Percentiles rank a stretch among this genome's conserved stretches.
Conservation (phyloP, 306 rosid genomes). For the Sindora glabra region DNA sequence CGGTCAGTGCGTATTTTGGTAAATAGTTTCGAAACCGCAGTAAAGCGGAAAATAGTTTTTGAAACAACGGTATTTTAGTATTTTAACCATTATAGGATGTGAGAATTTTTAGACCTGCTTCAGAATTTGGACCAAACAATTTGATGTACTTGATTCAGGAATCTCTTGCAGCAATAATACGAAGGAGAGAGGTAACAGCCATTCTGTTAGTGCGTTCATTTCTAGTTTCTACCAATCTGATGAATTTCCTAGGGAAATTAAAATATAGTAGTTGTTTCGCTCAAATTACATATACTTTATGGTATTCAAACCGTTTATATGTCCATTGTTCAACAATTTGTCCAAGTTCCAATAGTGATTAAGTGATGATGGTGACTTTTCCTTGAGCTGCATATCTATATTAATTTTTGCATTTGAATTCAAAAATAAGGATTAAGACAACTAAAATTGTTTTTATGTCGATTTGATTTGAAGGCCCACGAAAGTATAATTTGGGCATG, state of each 20-base stretch:
- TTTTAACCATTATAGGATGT: too few species aligned
- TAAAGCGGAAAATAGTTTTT: too few species aligned
- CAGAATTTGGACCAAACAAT: too few species aligned
- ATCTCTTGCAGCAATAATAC: too few species aligned
- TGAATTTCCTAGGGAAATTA: not conserved
- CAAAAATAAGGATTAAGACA: slow-evolving; percentile 21
- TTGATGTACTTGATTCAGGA: too few species aligned
- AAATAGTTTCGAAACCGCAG: too few species aligned
- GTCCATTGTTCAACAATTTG: slow-evolving; percentile 23
- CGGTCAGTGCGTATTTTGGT: too few species aligned
- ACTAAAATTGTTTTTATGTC: slow-evolving; percentile 1
- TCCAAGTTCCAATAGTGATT: slow-evolving; percentile 5
- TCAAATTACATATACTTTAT: slow-evolving; percentile 13
- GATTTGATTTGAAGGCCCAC: too few species aligned
- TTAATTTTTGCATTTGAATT: slow-evolving; percentile 27
- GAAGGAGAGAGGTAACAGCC: too few species aligned
- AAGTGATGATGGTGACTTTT: slow-evolving; percentile 33
- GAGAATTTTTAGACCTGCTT: too few species aligned
- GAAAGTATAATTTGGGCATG: slow-evolving; percentile 11
- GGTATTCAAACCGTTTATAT: slow-evolving; percentile 17
- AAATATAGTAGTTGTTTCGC: not conserved
- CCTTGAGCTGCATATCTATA: slow-evolving; percentile 10
- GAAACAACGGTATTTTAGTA: too few species aligned
- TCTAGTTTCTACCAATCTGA: not conserved
- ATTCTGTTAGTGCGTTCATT: too few species aligned